Evolutionary conservation across 495 filamentous ascomycete species (phyloP).

Genomic region (Thermochaetoides thermophila): DNA sequence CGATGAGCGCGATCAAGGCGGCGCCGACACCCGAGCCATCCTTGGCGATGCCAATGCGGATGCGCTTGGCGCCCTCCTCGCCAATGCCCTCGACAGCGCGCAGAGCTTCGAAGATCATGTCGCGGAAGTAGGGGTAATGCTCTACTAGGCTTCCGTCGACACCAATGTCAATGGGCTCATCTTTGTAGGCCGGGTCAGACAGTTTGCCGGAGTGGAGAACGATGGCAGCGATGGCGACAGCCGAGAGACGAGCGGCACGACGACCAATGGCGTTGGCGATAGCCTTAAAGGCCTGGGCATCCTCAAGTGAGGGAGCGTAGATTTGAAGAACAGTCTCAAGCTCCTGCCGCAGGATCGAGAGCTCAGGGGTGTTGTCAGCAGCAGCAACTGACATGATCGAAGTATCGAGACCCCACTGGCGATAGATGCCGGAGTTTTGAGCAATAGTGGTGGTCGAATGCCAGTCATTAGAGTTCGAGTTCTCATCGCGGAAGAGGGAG

Average conservation of each 20-base stretch:
- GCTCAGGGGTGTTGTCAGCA: conserved; percentile 50
- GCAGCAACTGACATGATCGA: conserved; percentile 69
- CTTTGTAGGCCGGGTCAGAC: conserved; percentile 21
- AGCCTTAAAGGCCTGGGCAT: conserved; percentile 67
- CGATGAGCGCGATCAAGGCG: conserved; percentile 74
- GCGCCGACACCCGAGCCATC: conserved; percentile 88
- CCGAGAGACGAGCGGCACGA: conserved; percentile 77
- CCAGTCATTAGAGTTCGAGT: conserved; percentile 47
- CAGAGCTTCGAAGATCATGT: conserved; percentile 58
- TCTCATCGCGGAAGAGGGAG: conserved; percentile 53
- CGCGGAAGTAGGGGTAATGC: conserved; percentile 79
- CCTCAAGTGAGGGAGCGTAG: conserved; percentile 51
- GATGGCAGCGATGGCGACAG: conserved; percentile 71
- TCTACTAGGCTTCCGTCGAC: conserved; percentile 86
- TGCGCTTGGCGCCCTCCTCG: conserved; percentile 52
- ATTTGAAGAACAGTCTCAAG: conserved; percentile 63
- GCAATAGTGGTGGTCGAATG: conserved; percentile 53
- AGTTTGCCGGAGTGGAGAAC: conserved; percentile 61
- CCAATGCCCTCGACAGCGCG: conserved; percentile 58
- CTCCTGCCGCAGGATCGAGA: conserved; percentile 53
- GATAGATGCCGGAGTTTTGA: conserved; percentile 49
- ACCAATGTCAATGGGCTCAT: conserved; percentile 69
- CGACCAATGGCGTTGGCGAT: conserved; percentile 73
- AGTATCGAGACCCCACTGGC: conserved; percentile 82
- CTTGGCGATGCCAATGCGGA: conserved; percentile 86